phyloP scores from a whole-genome alignment of 2,329 filamentous ascomycete species.

The Clonostachys sp. region DNA sequence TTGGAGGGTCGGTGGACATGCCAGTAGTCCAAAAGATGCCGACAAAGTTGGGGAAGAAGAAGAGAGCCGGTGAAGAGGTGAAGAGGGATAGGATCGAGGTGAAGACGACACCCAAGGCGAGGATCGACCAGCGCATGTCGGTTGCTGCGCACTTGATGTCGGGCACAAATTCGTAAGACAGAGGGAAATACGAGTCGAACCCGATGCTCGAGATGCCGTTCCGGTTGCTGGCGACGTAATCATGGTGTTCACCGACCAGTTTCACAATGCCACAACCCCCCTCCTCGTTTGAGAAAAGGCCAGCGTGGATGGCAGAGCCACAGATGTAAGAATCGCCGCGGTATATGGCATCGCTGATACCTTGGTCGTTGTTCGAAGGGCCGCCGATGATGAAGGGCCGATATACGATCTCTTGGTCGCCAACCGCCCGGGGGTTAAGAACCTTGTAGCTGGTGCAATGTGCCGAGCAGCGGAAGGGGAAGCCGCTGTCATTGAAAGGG shows the following conservation, averaged over 20 bases:
- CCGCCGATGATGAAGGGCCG: slow-evolving; percentile 65
- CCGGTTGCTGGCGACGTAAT: slow-evolving; percentile 59
- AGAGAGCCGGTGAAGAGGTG: slow-evolving; percentile 70
- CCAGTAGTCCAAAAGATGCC: slow-evolving; percentile 88
- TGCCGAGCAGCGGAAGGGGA: slow-evolving; percentile 72
- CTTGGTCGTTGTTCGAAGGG: slow-evolving; percentile 35
- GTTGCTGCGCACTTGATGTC: slow-evolving; percentile 62
- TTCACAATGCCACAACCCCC: slow-evolving; percentile 82
- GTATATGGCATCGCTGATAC: slow-evolving; percentile 54
- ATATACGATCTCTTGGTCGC: slow-evolving; percentile 63
- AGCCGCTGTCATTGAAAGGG: slow-evolving; percentile 65
- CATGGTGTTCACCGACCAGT: slow-evolving; percentile 62
- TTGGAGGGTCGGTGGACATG: slow-evolving; percentile 82
- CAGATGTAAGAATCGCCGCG: slow-evolving; percentile 89
- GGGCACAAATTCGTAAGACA: slow-evolving; percentile 72
- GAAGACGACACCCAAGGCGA: slow-evolving; percentile 78
- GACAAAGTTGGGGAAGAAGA: slow-evolving; percentile 80
- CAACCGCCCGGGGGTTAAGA: slow-evolving; percentile 71
- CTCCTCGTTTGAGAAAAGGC: slow-evolving; percentile 63
- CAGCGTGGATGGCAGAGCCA: slow-evolving; percentile 78
- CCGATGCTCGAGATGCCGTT: slow-evolving; percentile 71
- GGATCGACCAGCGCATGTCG: slow-evolving; percentile 79
- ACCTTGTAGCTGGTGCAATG: slow-evolving; percentile 63
- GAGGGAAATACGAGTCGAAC: slow-evolving; percentile 88
- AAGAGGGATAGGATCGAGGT: slow-evolving; percentile 76